phyloP scores from a whole-genome alignment of 2,329 filamentous ascomycete species.

The Exophiala aquamarina region DNA sequence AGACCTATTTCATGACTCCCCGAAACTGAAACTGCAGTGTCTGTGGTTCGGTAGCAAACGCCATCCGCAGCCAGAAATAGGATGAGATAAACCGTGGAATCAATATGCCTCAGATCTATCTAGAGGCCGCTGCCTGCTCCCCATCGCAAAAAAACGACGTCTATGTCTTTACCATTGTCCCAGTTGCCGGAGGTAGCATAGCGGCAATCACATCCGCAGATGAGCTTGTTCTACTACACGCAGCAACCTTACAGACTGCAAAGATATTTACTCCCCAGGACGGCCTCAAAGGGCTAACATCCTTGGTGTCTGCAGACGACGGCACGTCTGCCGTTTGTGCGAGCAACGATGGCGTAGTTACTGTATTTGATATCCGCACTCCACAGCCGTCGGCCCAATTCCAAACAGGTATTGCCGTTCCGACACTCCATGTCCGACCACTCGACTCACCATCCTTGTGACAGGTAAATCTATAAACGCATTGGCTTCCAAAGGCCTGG shows the following conservation, averaged over 20 bases:
- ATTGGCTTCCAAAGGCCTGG: slow-evolving; percentile 18
- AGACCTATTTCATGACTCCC: too few relatives aligned
- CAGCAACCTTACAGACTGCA: slow-evolving; percentile 11
- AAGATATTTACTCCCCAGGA: slow-evolving; percentile 6
- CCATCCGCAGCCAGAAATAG: too few relatives aligned
- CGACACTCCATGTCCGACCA: not conserved
- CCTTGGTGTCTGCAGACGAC: slow-evolving; percentile 18
- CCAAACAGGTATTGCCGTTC: slow-evolving; percentile 18
- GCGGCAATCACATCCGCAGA: slow-evolving; percentile 28
- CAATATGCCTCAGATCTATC: slow-evolving; percentile 16
- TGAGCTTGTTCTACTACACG: slow-evolving; percentile 25
- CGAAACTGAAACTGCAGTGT: too few relatives aligned
- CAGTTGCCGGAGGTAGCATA: slow-evolving; percentile 17
- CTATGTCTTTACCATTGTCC: slow-evolving; percentile 27
- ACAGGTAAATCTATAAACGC: slow-evolving; percentile 25
- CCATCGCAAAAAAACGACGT: slow-evolving; percentile 22
- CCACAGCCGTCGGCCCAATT: slow-evolving; percentile 15
- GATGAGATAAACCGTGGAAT: too few relatives aligned
- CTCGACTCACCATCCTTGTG: not conserved
- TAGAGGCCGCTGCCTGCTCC: slow-evolving; percentile 12
- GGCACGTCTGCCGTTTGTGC: slow-evolving; percentile 21
- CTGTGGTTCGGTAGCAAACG: too few relatives aligned
- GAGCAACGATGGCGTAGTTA: slow-evolving; percentile 23
- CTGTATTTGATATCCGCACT: slow-evolving; percentile 25
- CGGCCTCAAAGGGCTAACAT: slow-evolving; percentile 18